Conservation (phyloP, 2,329 filamentous ascomycete species). For the Ceratocystis diversiconidia region DNA sequence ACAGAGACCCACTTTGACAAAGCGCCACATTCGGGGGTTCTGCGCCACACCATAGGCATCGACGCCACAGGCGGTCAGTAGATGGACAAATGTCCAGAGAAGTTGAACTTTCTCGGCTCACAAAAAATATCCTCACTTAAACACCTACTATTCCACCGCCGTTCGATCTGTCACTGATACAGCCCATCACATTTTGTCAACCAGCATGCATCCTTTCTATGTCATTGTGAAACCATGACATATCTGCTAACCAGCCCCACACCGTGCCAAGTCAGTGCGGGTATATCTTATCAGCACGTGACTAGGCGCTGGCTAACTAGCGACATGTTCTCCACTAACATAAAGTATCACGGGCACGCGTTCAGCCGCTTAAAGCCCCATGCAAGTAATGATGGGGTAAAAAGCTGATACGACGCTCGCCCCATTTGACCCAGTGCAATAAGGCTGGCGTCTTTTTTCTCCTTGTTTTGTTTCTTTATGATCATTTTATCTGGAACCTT, state of each 20-base stretch:
- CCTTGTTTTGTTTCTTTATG: not conserved
- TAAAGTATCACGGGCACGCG: not conserved
- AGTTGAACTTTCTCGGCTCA: not conserved
- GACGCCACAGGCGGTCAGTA: not conserved
- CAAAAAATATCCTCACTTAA: too few species aligned
- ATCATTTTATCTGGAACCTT: not conserved
- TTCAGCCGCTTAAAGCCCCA: not conserved
- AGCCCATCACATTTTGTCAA: not conserved
- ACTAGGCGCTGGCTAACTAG: not conserved
- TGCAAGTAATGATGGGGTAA: not conserved
- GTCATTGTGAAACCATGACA: not conserved
- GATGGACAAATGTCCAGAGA: not conserved
- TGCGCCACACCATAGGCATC: not conserved
- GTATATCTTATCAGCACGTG: conserved; percentile 5
- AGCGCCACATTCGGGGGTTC: not conserved
- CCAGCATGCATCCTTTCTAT: not conserved
- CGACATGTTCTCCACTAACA: not conserved
- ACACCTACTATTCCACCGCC: not conserved
- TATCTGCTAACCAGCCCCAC: not conserved
- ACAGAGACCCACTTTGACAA: not conserved
- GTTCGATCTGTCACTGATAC: not conserved
- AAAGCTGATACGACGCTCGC: not conserved
- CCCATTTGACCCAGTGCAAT: too few species aligned
- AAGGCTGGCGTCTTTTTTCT: not conserved
- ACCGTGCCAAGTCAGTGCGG: conserved; percentile 3